Conservation (phyloP, 2,329 filamentous ascomycete species). For the Grosmannia penicillata region DNA sequence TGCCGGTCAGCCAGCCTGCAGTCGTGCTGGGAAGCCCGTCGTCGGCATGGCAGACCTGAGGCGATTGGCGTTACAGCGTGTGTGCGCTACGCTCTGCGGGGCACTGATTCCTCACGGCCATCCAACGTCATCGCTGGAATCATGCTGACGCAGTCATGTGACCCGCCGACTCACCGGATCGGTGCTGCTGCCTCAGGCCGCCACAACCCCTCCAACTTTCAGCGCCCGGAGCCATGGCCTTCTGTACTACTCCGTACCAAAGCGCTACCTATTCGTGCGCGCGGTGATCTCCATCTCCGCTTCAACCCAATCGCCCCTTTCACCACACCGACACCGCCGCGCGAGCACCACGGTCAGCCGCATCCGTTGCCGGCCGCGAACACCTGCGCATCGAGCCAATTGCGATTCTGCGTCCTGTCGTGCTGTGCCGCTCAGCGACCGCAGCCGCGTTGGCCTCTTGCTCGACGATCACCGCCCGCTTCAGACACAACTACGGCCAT, state of each 20-base stretch:
- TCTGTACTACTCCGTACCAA: no score
- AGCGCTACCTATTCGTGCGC: no score
- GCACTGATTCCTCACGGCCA: background rate
- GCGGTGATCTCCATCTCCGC: no score
- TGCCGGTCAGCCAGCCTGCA: no score
- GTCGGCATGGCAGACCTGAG: no score
- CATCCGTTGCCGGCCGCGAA: background rate
- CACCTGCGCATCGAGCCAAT: background rate
- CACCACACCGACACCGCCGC: background rate
- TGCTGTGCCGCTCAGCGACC: background rate
- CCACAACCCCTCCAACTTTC: background rate
- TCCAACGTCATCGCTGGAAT: no score
- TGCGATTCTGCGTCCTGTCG: no score
- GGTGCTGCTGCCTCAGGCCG: background rate
- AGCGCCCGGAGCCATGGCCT: background rate
- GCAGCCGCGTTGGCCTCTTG: background rate
- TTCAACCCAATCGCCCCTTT: background rate
- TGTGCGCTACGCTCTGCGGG: no score
- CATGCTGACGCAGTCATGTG: background rate
- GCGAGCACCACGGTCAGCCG: background rate
- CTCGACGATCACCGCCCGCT: background rate
- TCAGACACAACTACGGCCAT: slow-evolving; percentile 27
- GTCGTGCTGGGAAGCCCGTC: no score
- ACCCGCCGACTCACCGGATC: no score
- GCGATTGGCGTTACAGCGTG: no score